Conservation (phyloP, 2,329 filamentous ascomycete genomes). For the Magnaporthales sp. region DNA sequence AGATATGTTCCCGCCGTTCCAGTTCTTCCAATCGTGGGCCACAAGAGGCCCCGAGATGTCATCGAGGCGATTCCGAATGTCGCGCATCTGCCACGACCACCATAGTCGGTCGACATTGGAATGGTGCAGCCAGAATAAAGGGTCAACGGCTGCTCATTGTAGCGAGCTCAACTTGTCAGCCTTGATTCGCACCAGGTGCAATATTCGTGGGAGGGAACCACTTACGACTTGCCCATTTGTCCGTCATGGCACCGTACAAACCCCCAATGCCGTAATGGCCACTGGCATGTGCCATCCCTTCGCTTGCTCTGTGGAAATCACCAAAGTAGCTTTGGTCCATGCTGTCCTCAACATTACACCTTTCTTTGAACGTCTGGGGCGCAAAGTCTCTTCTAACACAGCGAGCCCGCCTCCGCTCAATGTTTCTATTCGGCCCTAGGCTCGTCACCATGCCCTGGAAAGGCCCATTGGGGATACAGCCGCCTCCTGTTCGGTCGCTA, state of each 20-base stretch:
- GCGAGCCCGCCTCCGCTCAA: neutral
- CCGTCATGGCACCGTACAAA: slow-evolving; percentile 6
- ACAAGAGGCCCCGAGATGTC: slow-evolving; percentile 8
- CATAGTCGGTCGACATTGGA: slow-evolving; percentile 23
- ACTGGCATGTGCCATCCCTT: slow-evolving; percentile 3
- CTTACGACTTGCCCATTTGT: slow-evolving; percentile 7
- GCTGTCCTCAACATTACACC: neutral
- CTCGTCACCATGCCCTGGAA: slow-evolving; percentile 30
- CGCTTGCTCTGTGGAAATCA: neutral
- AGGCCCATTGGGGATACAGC: slow-evolving; percentile 42
- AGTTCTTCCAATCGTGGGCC: neutral
- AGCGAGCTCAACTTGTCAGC: neutral
- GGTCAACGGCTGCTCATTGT: slow-evolving; percentile 14
- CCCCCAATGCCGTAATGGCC: slow-evolving; percentile 6
- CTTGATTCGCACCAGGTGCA: neutral
- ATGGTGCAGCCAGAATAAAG: slow-evolving; percentile 26
- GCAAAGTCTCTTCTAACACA: slow-evolving; percentile 5
- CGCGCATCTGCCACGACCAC: slow-evolving; percentile 22
- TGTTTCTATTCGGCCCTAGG: slow-evolving; percentile 13
- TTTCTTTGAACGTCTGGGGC: neutral
- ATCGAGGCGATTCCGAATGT: slow-evolving; percentile 10
- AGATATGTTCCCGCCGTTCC: slow-evolving; percentile 6
- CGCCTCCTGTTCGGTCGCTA: slow-evolving; percentile 39
- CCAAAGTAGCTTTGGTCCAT: neutral
- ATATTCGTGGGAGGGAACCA: neutral